Evolutionary conservation across 805 yeast species (phyloP).

Genomic region (Grigorovia humatica): DNA sequence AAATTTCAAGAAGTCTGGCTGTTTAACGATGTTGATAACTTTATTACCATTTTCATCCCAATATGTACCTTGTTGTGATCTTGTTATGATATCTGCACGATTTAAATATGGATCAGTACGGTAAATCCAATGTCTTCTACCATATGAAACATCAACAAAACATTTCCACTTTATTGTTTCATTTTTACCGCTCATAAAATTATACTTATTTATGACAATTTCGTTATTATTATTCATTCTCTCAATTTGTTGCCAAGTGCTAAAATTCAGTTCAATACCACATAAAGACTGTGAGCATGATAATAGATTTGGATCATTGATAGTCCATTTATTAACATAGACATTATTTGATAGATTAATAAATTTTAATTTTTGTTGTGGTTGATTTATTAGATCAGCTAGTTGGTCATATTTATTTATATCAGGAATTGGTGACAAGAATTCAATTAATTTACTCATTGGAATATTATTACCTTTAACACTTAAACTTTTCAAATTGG

Average conservation of each 20-base stretch:
- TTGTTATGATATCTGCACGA: conserved; percentile 25
- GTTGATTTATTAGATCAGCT: conserved; percentile 8
- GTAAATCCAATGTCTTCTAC: conserved; percentile 76
- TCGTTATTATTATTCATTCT: conserved; percentile 21
- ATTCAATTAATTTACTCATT: conserved; percentile 26
- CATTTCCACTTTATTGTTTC: conserved; percentile 25
- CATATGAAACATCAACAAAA: conserved; percentile 34
- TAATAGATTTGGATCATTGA: conserved; percentile 38
- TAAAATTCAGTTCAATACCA: conserved; percentile 60
- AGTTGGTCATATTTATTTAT: conserved; percentile 7
- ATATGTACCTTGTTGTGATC: conserved; percentile 34
- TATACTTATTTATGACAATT: conserved; percentile 13
- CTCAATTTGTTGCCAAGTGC: conserved; percentile 30
- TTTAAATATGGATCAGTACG: conserved; percentile 31
- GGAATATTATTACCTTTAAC: conserved; percentile 30
- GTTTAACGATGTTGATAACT: conserved; percentile 32
- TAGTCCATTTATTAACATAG: conserved; percentile 47
- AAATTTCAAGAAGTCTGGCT: conserved; percentile 31
- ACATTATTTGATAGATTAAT: conserved; percentile 61
- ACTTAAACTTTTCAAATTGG: conserved; percentile 29
- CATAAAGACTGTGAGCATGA: conserved; percentile 39
- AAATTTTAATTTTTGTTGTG: conserved; percentile 35
- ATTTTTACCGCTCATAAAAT: conserved; percentile 9
- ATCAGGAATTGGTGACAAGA: conserved; percentile 22
- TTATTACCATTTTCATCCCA: conserved; percentile 61